A percentile compares a stretch with the other conserved stretches of the same genome.
Conservation (phyloP, 192 early-diverging fungal genomes). For the Linnemannia schmuckeri region DNA sequence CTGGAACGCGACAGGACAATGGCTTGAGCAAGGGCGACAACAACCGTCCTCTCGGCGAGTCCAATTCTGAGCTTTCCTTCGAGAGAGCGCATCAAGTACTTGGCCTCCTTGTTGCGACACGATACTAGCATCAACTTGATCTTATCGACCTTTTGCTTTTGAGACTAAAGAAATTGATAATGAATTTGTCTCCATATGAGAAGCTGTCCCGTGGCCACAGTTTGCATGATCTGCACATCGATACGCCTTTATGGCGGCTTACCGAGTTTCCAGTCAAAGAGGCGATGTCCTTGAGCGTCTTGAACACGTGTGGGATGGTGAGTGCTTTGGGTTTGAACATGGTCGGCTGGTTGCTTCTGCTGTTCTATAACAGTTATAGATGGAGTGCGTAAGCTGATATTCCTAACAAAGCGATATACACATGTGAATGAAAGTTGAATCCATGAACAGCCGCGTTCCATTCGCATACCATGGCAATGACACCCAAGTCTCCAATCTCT, state of each 20-base stretch:
- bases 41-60: constrained; percentile 93
- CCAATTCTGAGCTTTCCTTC: constrained; percentile 98
- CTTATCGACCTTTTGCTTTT: constrained; percentile 61
- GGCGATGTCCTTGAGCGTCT: constrained; percentile 90
- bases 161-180: constrained; percentile 24
- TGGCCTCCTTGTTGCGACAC: constrained; percentile 59
- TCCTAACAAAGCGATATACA: neutral
- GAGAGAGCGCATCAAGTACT: constrained; percentile 71
- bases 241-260: neutral
- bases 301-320: constrained; percentile 85
- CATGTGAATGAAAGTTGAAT: neutral
- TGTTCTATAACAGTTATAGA: constrained; percentile 53
- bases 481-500: constrained; percentile 89
- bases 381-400: neutral
- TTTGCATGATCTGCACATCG: neutral
- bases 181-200: neutral
- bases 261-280: constrained; percentile 75
- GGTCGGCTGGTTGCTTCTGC: constrained; percentile 87
- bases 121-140: constrained; percentile 61
- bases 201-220: neutral
- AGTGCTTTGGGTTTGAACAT: constrained; percentile 86
- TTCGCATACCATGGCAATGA: constrained; percentile 81
- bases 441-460: neutral
- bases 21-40: constrained; percentile 90
- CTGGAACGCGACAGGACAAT: constrained; percentile 72